These are phyloP conservation scores for Phytophthora capsici DNA, from an alignment of 352 stramenopile genomes.

Conservation along the genomic window DNA sequence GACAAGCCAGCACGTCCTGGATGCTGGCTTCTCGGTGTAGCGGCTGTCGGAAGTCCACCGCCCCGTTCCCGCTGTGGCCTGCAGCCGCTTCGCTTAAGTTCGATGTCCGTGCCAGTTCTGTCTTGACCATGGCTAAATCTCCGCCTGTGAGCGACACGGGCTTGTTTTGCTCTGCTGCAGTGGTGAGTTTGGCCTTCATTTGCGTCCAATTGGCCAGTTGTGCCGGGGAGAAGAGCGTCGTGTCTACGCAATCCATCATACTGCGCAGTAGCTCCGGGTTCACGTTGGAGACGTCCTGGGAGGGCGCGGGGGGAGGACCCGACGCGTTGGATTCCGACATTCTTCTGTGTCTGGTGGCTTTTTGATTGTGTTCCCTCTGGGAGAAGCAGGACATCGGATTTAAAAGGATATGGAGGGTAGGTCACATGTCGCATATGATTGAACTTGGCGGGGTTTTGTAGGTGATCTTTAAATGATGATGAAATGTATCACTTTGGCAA, in stretches of 20 bases:
- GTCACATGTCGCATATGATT: slow-evolving; percentile 16
- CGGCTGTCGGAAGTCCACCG: slow-evolving; percentile 54
- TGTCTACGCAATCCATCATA: slow-evolving; percentile 91
- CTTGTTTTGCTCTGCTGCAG: slow-evolving; percentile 54
- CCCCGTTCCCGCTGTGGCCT: background rate
- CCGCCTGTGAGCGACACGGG: slow-evolving; percentile 37
- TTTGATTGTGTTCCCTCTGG: slow-evolving; percentile 26
- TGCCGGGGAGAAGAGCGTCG: slow-evolving; percentile 74
- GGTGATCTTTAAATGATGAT: too few relatives aligned
- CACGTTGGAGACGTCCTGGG: slow-evolving; percentile 37
- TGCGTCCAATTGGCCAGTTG: slow-evolving; percentile 82
- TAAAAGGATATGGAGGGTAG: background rate
- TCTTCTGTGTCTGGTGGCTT: slow-evolving; percentile 20
- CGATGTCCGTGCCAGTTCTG: slow-evolving; percentile 40
- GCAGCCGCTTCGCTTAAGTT: slow-evolving; percentile 21
- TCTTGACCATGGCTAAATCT: slow-evolving; percentile 53
- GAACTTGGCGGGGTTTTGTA: background rate
- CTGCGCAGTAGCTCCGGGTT: slow-evolving; percentile 79
- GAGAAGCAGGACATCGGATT: slow-evolving; percentile 2
- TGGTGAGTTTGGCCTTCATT: slow-evolving; percentile 72
- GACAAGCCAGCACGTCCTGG: slow-evolving; percentile 77
- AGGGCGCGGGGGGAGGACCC: slow-evolving; percentile 3
- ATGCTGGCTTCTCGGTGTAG: slow-evolving; percentile 80
- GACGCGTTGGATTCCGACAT: slow-evolving; percentile 27
- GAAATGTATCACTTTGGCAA: too few relatives aligned